Percentiles rank a stretch among this genome's conserved stretches.
Conservation (phyloP, 2,329 filamentous ascomycete genomes). For the Beauveria medogensis region DNA sequence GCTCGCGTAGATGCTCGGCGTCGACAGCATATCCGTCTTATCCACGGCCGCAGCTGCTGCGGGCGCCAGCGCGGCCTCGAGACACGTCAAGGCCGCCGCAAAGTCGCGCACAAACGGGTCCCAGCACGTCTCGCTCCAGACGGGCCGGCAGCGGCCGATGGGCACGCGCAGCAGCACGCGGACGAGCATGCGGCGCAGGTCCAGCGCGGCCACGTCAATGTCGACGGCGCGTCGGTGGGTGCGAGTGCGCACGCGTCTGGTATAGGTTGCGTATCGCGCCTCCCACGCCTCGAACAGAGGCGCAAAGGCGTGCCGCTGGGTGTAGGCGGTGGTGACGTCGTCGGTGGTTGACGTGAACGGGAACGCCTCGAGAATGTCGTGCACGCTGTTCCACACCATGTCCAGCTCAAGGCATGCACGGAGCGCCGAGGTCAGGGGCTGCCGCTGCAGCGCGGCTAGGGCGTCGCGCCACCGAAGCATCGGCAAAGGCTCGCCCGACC, state of each 20-base stretch:
- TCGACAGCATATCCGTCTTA: not conserved
- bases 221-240: not conserved
- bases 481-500: not conserved
- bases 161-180: not conserved
- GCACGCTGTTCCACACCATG: constrained; percentile 1
- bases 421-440: not conserved
- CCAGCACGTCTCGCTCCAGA: not conserved
- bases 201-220: not conserved
- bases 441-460: not conserved
- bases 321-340: not conserved
- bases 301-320: not conserved
- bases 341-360: not conserved
- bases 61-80: not conserved
- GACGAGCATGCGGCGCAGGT: not conserved
- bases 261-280: not conserved
- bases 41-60: too few relatives aligned
- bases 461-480: not conserved
- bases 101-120: not conserved
- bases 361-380: not conserved
- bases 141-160: not conserved
- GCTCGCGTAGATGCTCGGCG: not conserved
- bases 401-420: not conserved
- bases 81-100: not conserved
- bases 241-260: too few relatives aligned
- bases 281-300: not conserved